phyloP scores from a whole-genome alignment of 768 basidiomycete genomes.

The Rhodotorula diobovata region DNA sequence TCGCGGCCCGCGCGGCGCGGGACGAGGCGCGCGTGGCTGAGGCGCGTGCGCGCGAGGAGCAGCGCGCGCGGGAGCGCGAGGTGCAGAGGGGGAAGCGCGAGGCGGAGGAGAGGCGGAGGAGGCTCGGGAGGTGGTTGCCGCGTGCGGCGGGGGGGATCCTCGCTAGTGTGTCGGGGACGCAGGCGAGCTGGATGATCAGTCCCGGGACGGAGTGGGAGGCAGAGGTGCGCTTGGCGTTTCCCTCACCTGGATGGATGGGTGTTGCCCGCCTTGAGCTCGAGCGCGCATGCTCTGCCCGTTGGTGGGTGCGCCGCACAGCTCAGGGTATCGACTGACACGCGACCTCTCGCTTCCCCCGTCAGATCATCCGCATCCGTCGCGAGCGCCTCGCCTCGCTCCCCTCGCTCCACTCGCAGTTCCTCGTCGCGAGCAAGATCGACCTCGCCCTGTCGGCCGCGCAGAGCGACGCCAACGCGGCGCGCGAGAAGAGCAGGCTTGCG shows the following conservation, averaged over 20 bases:
- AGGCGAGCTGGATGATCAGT: background rate
- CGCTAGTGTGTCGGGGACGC: slow-evolving; percentile 9
- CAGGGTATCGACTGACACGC: no score
- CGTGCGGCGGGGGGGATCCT: slow-evolving; percentile 15
- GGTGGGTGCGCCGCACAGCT: no score
- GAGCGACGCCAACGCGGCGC: slow-evolving; percentile 7
- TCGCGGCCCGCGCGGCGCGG: background rate
- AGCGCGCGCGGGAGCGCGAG: slow-evolving; percentile 1
- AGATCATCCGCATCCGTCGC: slow-evolving; percentile 14
- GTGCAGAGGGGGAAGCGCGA: background rate
- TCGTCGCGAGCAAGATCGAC: background rate
- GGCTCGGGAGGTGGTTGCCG: slow-evolving; percentile 18
- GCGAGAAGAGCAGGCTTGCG: slow-evolving; percentile 18
- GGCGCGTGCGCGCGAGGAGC: background rate
- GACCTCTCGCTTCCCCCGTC: background rate
- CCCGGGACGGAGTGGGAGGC: slow-evolving; percentile 20
- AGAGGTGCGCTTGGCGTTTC: slow-evolving; percentile 5
- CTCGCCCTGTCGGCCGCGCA: background rate
- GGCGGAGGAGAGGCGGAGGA: background rate
- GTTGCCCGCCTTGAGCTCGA: background rate
- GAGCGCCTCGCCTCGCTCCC: slow-evolving; percentile 5
- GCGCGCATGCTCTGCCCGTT: background rate
- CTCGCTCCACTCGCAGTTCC: background rate
- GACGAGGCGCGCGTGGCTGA: background rate
- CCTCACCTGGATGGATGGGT: background rate